Conservation (phyloP, 306 rosid genomes). For the Citrullus colocynthis region DNA sequence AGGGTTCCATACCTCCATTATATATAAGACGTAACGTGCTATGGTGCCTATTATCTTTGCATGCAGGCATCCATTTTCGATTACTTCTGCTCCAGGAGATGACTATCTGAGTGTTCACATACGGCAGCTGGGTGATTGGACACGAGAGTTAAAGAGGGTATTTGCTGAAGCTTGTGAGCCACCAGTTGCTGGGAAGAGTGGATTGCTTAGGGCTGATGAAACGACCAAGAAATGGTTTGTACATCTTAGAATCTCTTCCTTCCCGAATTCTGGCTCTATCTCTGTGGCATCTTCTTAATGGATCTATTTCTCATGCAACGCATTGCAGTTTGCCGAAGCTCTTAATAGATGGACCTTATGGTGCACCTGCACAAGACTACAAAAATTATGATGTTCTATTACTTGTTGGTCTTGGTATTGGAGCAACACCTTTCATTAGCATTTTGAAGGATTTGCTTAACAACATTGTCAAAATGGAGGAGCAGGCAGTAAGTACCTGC, state of each 20-base stretch:
- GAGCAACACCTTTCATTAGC: constrained; percentile 98
- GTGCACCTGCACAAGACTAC: constrained; percentile 97
- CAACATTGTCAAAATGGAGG: constrained; percentile 89
- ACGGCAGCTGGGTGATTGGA: constrained; percentile 99
- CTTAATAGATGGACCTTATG: constrained; percentile 92
- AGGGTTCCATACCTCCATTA: neutral
- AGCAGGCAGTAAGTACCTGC: constrained; percentile 67
- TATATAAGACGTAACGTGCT: neutral
- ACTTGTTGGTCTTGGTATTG: constrained; percentile 96
- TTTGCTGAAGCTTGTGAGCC: constrained; percentile 89
- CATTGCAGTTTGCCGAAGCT: constrained; percentile 76
- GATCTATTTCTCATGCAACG: constrained; percentile 6
- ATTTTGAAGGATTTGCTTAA: constrained; percentile 87
- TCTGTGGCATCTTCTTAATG: neutral
- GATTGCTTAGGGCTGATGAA: constrained; percentile 94
- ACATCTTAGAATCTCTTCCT: neutral
- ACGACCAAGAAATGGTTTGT: constrained; percentile 76
- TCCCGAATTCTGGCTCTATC: constrained; percentile 4
- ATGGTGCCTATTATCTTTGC: neutral
- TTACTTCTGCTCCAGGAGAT: constrained; percentile 99
- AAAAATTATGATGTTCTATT: constrained; percentile 78
- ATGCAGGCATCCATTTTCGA: constrained; percentile 95
- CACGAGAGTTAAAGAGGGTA: constrained; percentile 87
- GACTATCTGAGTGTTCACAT: constrained; percentile 96
- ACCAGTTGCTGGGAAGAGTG: constrained; percentile 93